These are phyloP conservation scores for Eucalyptus melliodora DNA, from an alignment of 345 rosid genomes.

Conservation along the genomic window DNA sequence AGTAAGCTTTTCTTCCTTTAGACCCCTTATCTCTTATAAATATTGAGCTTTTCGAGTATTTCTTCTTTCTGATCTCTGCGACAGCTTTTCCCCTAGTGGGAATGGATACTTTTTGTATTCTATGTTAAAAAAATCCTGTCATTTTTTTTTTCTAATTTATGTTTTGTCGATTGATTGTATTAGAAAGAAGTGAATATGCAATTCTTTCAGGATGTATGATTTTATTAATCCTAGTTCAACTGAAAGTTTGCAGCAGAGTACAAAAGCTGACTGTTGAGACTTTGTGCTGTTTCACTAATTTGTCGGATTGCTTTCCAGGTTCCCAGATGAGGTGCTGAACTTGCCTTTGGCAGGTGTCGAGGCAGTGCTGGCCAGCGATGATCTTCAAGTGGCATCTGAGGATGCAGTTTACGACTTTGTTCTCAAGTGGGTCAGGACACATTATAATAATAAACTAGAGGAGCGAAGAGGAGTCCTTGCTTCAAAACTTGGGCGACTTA, in stretches of 20 bases:
- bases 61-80: background rate
- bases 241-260: background rate
- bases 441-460: slow-evolving; percentile 49
- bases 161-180: background rate
- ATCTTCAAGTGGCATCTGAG: slow-evolving; percentile 57
- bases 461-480: slow-evolving; percentile 50
- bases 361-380: slow-evolving; percentile 66
- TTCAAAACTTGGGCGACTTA: slow-evolving; percentile 38
- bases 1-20: slow-evolving; percentile 17
- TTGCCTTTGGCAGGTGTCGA: slow-evolving; percentile 77
- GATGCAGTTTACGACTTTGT: slow-evolving; percentile 62
- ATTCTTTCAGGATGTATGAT: background rate
- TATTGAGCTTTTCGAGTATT: background rate
- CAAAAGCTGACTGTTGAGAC: background rate
- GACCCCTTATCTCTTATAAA: background rate
- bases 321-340: slow-evolving; percentile 50
- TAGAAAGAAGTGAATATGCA: background rate
- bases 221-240: background rate
- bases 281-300: background rate
- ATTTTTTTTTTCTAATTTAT: background rate
- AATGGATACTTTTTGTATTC: background rate
- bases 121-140: background rate
- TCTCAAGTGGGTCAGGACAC: slow-evolving; percentile 59
- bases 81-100: background rate
- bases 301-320: slow-evolving; percentile 13